Evolutionary conservation across 257 asterid genomes (phyloP).

Genomic region (Jasminum sambac): DNA sequence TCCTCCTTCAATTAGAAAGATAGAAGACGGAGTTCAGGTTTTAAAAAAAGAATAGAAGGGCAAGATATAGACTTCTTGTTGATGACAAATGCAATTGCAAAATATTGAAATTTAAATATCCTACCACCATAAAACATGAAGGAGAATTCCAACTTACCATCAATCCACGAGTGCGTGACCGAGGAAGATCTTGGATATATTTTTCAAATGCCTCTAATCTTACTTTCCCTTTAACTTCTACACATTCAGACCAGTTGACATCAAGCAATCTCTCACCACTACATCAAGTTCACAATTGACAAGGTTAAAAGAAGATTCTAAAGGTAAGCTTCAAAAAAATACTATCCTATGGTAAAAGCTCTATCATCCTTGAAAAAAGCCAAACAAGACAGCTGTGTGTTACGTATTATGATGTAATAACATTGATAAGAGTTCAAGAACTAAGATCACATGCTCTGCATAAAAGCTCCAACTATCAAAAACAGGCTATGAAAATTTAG

Average conservation of each 20-base stretch:
- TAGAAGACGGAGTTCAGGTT: background rate
- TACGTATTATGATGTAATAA: background rate
- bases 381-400: background rate
- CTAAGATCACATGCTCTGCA: background rate
- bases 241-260: conserved; percentile 30
- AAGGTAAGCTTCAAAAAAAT: conserved; percentile 4
- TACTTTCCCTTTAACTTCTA: conserved; percentile 32
- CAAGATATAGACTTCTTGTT: background rate
- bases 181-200: conserved; percentile 31
- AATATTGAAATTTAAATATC: background rate
- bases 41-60: background rate
- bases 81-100: background rate
- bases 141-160: conserved; percentile 27
- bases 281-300: conserved; percentile 19
- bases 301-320: conserved; percentile 16
- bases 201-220: conserved; percentile 29
- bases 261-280: conserved; percentile 38
- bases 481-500: background rate
- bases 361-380: background rate
- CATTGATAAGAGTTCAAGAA: background rate
- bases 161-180: conserved; percentile 33
- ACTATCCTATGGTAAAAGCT: background rate
- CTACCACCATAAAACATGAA: background rate
- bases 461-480: background rate
- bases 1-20: background rate